Base-by-base conservation (phyloP, 257 asterid genomes). In the Solanum verrucosum region DNA sequence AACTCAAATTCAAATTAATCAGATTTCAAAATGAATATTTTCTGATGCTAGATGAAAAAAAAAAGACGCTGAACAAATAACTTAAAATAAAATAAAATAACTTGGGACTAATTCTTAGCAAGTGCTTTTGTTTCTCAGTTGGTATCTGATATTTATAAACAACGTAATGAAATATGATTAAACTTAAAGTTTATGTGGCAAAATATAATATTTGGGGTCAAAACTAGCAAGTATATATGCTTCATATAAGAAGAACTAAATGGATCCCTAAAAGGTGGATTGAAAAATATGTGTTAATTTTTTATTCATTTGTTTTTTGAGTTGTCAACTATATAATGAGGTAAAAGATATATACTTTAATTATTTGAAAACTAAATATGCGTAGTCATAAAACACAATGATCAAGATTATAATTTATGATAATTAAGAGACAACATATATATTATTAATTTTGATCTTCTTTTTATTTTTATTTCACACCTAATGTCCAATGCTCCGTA, bases 41-140 rank as follows among this genome's bases (percentile, higher is more conserved):
- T 0, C 0, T 5, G 10, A 20, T 0, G 1, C 15, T 4, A 18
- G 8, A 18, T 72, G 3, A 4, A 18, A 33, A 15, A 29, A 71
- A 3, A 1, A 18, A 3, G 1, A 33, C 0, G 10, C 0, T 71
- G 9, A 31, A 31, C 4, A 2, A 29, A 71, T 7, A 4, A 7
- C 6, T 15, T 16, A 71, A 31, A 33, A 14, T 15, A 71, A 70
- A 70, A 70, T 16, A 56, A 56, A 68, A 44, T 49, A 49, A 49
- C 60, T 49, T 5, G 21, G 1, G 8, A 49, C 23, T 15, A 49
- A 5, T 52, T 20, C 21, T 52, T 52, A 6, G 25, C 65, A 2
- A 56, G 65, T 56, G 63, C 3, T 52, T 56, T 20, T 20, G 21
- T 49, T 56, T 56, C 0, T 56, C 25, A 56, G 4, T 56, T 3